phyloP scores from a whole-genome alignment of 2,329 filamentous ascomycete genomes.

The Beauveria bassiana region DNA sequence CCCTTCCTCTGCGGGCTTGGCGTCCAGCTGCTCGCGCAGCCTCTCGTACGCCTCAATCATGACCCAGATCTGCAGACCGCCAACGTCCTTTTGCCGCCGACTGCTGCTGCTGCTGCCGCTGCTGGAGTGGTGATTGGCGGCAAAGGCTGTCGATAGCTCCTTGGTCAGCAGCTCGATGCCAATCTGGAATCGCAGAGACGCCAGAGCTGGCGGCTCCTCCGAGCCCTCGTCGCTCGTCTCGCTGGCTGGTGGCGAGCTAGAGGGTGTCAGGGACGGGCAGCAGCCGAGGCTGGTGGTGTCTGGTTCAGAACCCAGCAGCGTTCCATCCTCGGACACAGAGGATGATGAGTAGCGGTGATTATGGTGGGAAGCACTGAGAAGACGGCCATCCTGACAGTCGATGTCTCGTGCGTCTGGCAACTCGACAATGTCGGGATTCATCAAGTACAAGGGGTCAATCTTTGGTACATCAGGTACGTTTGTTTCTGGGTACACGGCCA shows the following conservation, averaged over 20 bases:
- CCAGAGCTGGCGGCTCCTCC: background rate
- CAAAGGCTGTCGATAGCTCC: conserved; percentile 38
- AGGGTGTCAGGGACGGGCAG: conserved; percentile 4
- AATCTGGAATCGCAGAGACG: conserved; percentile 37
- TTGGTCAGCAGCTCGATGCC: conserved; percentile 42
- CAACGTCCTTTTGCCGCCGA: conserved; percentile 12
- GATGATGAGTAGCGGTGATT: conserved; percentile 17
- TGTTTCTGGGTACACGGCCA: conserved; percentile 30
- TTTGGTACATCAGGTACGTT: background rate
- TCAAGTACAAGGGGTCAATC: background rate
- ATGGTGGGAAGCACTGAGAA: background rate
- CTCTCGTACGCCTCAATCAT: conserved; percentile 54
- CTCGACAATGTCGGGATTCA: background rate
- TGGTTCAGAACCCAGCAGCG: conserved; percentile 39
- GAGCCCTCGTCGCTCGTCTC: background rate
- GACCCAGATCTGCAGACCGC: conserved; percentile 43
- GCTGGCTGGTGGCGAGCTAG: background rate
- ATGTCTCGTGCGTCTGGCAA: conserved; percentile 15
- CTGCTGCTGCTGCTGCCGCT: conserved; percentile 11
- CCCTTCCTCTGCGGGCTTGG: conserved; percentile 25
- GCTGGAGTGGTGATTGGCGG: conserved; percentile 16
- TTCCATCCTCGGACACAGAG: conserved; percentile 36
- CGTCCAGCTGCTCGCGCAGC: conserved; percentile 38
- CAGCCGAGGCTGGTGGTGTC: conserved; percentile 22
- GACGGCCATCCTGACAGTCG: background rate